A percentile compares a stretch with the other conserved stretches of the same genome.
phyloP scores from a whole-genome alignment of 2,329 filamentous ascomycete species.

The Xylariaceae sp. region DNA sequence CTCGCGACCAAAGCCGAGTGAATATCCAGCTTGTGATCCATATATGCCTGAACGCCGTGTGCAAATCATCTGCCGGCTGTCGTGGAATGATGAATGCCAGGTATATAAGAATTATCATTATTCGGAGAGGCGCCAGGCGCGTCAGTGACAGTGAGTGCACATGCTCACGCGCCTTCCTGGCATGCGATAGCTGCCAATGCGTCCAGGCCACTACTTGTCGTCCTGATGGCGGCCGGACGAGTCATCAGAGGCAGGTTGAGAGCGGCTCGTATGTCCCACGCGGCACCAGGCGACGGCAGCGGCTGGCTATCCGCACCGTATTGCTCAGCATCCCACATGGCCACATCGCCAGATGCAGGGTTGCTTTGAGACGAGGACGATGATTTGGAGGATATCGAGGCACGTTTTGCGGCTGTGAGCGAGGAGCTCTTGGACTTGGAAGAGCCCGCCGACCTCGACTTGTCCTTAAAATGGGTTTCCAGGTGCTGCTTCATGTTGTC shows the following conservation, averaged over 20 bases:
- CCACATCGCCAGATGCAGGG: constrained; percentile 22
- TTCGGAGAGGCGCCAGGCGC: not conserved
- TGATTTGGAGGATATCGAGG: constrained; percentile 26
- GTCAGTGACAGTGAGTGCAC: not conserved
- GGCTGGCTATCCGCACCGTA: constrained; percentile 25
- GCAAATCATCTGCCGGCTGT: constrained; percentile 6
- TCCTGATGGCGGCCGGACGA: constrained; percentile 34
- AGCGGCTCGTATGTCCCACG: constrained; percentile 39
- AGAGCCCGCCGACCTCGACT: constrained; percentile 36
- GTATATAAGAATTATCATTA: too few species aligned
- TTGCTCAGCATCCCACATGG: constrained; percentile 35
- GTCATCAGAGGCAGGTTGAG: constrained; percentile 36
- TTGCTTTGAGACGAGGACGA: constrained; percentile 24
- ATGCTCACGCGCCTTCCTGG: constrained; percentile 32
- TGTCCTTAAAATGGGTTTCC: constrained; percentile 65
- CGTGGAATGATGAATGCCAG: too few species aligned
- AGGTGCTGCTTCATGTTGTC: constrained; percentile 87
- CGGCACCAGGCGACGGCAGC: constrained; percentile 30
- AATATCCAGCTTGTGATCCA: not conserved
- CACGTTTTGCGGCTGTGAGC: constrained; percentile 20
- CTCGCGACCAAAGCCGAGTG: constrained; percentile 11
- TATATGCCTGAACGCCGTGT: constrained; percentile 3
- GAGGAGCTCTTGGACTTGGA: constrained; percentile 25
- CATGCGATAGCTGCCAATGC: constrained; percentile 48
- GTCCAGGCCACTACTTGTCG: constrained; percentile 46